Percentiles rank a stretch among this genome's conserved stretches.
Evolutionary conservation across 2,329 filamentous ascomycete genomes (phyloP).

Genomic region (Calonectria multiphialidica): DNA sequence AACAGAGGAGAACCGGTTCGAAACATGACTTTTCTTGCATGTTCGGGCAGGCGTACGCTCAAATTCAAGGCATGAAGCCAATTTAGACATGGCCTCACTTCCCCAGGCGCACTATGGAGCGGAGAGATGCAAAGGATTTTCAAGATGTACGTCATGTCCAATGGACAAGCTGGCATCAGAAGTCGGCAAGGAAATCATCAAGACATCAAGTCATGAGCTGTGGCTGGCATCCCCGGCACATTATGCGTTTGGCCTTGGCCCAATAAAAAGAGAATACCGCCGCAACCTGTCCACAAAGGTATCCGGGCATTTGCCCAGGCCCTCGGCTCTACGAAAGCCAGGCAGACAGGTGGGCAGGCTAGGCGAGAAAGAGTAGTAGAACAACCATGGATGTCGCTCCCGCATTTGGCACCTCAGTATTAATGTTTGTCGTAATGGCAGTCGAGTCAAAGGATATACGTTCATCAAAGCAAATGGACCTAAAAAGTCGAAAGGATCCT

Average conservation of each 20-base stretch:
- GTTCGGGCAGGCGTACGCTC: conserved; percentile 19
- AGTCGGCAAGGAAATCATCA: conserved; percentile 42
- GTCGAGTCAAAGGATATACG: conserved; percentile 44
- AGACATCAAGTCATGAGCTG: conserved; percentile 42
- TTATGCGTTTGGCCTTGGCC: conserved; percentile 27
- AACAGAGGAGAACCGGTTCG: not conserved
- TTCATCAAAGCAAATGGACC: conserved; percentile 43
- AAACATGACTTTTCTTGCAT: conserved; percentile 10
- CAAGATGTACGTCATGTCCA: conserved; percentile 42
- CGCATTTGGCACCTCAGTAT: conserved; percentile 36
- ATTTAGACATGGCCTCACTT: conserved; percentile 34
- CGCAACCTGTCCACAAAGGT: conserved; percentile 24
- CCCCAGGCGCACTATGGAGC: conserved; percentile 23
- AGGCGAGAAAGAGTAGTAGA: conserved; percentile 27
- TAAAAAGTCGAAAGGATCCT: conserved; percentile 39
- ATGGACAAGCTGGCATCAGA: conserved; percentile 39
- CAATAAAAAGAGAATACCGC: conserved; percentile 19
- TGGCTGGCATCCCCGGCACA: conserved; percentile 30
- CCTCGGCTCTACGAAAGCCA: conserved; percentile 34
- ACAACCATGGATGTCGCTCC: conserved; percentile 37
- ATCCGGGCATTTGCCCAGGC: conserved; percentile 33
- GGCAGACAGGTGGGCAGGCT: conserved; percentile 22
- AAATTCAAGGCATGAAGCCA: conserved; percentile 32
- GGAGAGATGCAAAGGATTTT: conserved; percentile 33
- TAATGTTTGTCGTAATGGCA: conserved; percentile 38